A percentile compares a stretch with the other conserved stretches of the same genome.
These are phyloP conservation scores for Yamadazyma sp. DNA, from an alignment of 1,139 yeast genomes.

Conservation along the genomic window DNA sequence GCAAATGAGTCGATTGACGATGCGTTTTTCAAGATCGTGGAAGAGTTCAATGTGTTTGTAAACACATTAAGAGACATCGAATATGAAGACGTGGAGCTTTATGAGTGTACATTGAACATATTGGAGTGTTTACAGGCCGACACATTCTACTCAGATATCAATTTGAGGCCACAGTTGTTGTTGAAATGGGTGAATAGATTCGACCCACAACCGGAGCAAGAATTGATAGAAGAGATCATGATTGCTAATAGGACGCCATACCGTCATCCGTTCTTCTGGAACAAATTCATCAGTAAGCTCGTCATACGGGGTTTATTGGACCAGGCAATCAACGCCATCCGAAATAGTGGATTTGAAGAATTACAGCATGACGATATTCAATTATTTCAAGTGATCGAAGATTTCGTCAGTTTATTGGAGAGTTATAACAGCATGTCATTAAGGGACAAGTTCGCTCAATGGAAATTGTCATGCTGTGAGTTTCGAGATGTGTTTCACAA, in stretches of 20 bases:
- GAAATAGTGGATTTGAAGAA: conserved; percentile 40
- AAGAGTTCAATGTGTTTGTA: conserved; percentile 21
- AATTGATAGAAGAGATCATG: conserved; percentile 46
- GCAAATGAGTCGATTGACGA: conserved; percentile 21
- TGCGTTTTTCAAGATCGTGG: conserved; percentile 29
- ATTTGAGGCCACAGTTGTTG: conserved; percentile 46
- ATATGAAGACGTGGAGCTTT: conserved; percentile 18
- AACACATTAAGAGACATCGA: conserved; percentile 16
- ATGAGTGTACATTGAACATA: conserved; percentile 38
- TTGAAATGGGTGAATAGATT: conserved; percentile 67
- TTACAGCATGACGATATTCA: conserved; percentile 27
- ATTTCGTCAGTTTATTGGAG: conserved; percentile 40
- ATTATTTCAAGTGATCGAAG: conserved; percentile 44
- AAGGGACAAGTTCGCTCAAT: conserved; percentile 43
- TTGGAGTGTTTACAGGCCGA: conserved; percentile 59
- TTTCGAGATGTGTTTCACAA: conserved; percentile 43
- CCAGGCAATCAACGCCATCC: conserved; percentile 52
- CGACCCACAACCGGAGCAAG: conserved; percentile 58
- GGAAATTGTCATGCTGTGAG: conserved; percentile 54
- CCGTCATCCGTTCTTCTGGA: conserved; percentile 65
- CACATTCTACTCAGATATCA: conserved; percentile 43
- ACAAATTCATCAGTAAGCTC: conserved; percentile 52
- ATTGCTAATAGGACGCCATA: conserved; percentile 47
- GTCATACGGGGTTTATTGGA: conserved; percentile 62
- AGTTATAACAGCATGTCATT: conserved; percentile 44